phyloP scores from a whole-genome alignment of 208 protist genomes.

The Naegleria fowleri region DNA sequence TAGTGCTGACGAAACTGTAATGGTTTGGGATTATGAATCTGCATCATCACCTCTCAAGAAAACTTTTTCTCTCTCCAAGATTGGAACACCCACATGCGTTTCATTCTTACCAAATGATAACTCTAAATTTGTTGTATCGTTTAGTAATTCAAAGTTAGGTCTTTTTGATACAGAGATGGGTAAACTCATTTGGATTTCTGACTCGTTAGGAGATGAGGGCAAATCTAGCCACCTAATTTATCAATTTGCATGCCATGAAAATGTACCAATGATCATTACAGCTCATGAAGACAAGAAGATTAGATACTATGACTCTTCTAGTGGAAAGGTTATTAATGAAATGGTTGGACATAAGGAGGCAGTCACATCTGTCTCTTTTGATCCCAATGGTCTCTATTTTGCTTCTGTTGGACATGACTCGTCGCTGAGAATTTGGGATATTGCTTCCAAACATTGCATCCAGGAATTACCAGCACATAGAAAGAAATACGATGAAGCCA shows the following conservation, averaged over 20 bases:
- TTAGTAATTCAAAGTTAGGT: background rate
- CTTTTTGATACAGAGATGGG: background rate
- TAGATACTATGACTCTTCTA: background rate
- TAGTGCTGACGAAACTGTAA: constrained; percentile 17
- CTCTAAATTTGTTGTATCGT: background rate
- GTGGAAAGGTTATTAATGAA: background rate
- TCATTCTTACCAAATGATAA: background rate
- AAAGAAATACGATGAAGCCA: constrained; percentile 35
- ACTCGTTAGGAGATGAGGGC: background rate
- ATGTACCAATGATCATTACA: background rate
- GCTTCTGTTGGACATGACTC: constrained; percentile 36
- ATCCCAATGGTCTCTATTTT: constrained; percentile 30
- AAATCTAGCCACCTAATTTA: background rate
- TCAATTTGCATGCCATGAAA: background rate
- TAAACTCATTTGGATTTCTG: background rate
- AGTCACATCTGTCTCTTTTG: constrained; percentile 28
- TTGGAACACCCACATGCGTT: constrained; percentile 31
- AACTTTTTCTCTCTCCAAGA: constrained; percentile 23
- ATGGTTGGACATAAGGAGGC: constrained; percentile 35
- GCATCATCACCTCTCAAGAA: background rate
- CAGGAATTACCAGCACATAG: constrained; percentile 36
- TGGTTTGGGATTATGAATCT: constrained; percentile 12
- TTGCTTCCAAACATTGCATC: constrained; percentile 24
- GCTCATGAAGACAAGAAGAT: constrained; percentile 6
- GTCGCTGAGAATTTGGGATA: constrained; percentile 39